Evolutionary conservation across 106 monocot species (phyloP), one percentile per base, ranked within the genome.

Genomic region (Phalaenopsis aphrodite): DNA sequence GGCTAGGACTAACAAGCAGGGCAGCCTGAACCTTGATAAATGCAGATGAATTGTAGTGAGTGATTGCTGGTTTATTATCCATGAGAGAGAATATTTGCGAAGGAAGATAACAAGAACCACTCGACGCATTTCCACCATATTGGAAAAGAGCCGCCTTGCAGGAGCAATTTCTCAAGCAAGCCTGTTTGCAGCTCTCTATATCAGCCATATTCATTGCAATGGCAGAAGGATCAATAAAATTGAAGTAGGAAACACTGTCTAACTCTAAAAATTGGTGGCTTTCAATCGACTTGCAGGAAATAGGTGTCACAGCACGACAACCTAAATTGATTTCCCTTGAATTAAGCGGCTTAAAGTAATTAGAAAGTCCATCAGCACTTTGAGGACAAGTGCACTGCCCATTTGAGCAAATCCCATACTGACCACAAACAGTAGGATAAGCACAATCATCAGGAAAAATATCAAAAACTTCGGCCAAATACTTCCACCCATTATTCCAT

Each of bases 321-420:
- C 82, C 85, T 9, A 52, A 69, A n/a, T 73, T 77, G 4, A 77
- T 18, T 45, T 78, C 52, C 42, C 39, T 38, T 36, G 68, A 38
- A 73, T 73, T 78, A 46, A 78, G 4, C 2, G 41, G 42, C 19
- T 19, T 24, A 37, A 80, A 84, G 41, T n/a, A 73, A 10, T 16
- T 19, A 21, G 74, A 38, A 12, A 61, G 5, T 23, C 56, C 77
- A 52, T 78, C 39, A 52, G 37, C 77, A 36, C 23, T n/a, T 37
- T 37, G 14, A 15, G 83, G 83, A 43, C 86, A 86, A 15, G 56
- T 71, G 69, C 86, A 86, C 42, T 86, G 75, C 36, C 79, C 83
- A n/a, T 79, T 77, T 5, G 55, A 48, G 46, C 86, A 83, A 16
- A 86, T 43, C 36, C 86, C 86, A 71, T 86, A 83, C 55, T 79